Conservation (phyloP, 163 green algal genomes). For the Volvox carteri region DNA sequence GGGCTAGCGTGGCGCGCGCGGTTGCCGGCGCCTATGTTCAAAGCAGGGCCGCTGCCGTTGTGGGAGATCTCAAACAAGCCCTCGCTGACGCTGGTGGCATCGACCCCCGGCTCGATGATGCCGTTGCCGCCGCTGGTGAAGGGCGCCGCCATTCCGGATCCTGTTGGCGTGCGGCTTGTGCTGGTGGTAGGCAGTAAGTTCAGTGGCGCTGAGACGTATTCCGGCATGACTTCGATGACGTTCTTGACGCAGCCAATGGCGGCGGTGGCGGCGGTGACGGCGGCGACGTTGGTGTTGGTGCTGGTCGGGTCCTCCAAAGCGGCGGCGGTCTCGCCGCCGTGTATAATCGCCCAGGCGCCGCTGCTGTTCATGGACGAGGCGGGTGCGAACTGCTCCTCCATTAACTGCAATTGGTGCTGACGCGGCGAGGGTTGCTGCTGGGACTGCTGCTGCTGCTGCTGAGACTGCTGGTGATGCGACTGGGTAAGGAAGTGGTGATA, state of each 20-base stretch:
- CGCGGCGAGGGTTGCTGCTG: not conserved
- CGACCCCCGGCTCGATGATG: not conserved
- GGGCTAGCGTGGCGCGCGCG: not conserved
- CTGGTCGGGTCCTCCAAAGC: not conserved
- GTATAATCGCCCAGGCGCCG: conserved; percentile 40
- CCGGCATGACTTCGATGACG: not conserved
- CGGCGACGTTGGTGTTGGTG: not conserved
- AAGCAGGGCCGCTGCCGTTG: not conserved
- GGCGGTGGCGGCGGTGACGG: not conserved
- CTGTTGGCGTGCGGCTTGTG: conserved; percentile 1
- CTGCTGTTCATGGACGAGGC: not conserved
- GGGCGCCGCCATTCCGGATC: not conserved
- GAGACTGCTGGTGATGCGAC: not conserved
- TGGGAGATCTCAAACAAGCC: not conserved
- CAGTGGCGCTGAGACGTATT: not conserved
- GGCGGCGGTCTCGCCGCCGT: not conserved
- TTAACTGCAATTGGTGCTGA: not conserved
- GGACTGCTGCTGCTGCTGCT: not conserved
- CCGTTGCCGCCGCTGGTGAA: not conserved
- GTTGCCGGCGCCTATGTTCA: too few species aligned
- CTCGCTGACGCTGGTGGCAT: conserved; percentile 3
- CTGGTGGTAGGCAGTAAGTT: not conserved
- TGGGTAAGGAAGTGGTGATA: not conserved
- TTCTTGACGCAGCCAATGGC: not conserved
- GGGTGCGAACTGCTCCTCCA: not conserved